A percentile compares a stretch with the other conserved stretches of the same genome.
Conservation (phyloP, 257 asterid species). For the Scutellaria baicalensis region DNA sequence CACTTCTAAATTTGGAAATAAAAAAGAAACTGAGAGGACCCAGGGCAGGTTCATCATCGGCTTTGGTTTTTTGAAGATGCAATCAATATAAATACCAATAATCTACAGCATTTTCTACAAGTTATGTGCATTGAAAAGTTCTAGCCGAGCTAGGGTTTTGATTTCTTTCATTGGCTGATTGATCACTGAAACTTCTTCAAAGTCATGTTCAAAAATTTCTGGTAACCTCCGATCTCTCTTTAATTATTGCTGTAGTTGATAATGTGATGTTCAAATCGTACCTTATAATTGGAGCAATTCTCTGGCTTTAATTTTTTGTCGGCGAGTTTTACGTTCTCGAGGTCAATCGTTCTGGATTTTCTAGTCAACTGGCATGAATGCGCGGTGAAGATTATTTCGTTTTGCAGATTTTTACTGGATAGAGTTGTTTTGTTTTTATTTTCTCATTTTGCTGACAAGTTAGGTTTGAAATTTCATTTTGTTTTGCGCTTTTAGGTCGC, state of each 20-base stretch:
- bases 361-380: slow-evolving; percentile 1
- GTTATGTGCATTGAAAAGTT: not conserved
- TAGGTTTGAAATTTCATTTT: no score
- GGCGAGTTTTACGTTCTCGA: not conserved
- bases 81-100: no score
- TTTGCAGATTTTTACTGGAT: not conserved
- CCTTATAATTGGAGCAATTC: not conserved
- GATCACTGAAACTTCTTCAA: slow-evolving; percentile 17
- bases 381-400: not conserved
- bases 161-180: slow-evolving; percentile 7
- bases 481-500: no score
- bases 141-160: not conserved
- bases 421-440: not conserved
- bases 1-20: no score
- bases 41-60: no score
- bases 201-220: slow-evolving; percentile 45
- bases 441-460: no score
- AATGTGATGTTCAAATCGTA: not conserved
- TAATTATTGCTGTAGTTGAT: not conserved
- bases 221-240: slow-evolving; percentile 20
- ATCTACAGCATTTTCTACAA: no score
- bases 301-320: not conserved
- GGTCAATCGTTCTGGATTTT: not conserved
- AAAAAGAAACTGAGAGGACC: no score
- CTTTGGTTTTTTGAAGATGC: no score